These are phyloP conservation scores for Corniculantispora saksenae DNA, from an alignment of 2,329 filamentous ascomycete species.

Conservation along the genomic window DNA sequence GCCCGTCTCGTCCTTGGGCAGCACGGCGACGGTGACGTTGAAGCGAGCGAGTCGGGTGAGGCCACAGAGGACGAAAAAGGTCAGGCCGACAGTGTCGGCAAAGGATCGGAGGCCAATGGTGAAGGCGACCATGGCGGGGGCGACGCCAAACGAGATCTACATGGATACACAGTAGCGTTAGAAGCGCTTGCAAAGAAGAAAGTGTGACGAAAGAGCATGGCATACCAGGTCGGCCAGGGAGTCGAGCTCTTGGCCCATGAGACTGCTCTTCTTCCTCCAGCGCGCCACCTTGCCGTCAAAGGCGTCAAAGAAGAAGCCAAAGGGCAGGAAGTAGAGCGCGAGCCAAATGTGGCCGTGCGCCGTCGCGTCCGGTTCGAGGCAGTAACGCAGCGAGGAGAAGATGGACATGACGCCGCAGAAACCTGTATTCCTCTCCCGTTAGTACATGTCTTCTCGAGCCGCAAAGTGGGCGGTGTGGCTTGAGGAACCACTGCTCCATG, in stretches of 20 bases:
- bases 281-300: slow-evolving; percentile 96
- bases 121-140: slow-evolving; percentile 85
- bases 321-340: slow-evolving; percentile 84
- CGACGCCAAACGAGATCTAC: slow-evolving; percentile 92
- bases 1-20: slow-evolving; percentile 88
- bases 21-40: slow-evolving; percentile 88
- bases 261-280: slow-evolving; percentile 93
- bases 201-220: background rate
- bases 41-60: slow-evolving; percentile 92
- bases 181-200: background rate
- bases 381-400: slow-evolving; percentile 93
- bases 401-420: slow-evolving; percentile 94
- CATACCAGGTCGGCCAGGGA: slow-evolving; percentile 90
- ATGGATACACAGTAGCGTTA: background rate
- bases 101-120: slow-evolving; percentile 83
- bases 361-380: slow-evolving; percentile 65
- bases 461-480: background rate
- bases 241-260: slow-evolving; percentile 98
- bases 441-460: slow-evolving; percentile 10
- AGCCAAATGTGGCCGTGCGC: slow-evolving; percentile 73
- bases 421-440: slow-evolving; percentile 43
- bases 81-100: slow-evolving; percentile 75
- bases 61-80: slow-evolving; percentile 92
- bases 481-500: background rate
- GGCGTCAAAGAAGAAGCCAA: slow-evolving; percentile 95